phyloP scores from a whole-genome alignment of 1,139 yeast species.

The Saccharomycopsis hybrid region DNA sequence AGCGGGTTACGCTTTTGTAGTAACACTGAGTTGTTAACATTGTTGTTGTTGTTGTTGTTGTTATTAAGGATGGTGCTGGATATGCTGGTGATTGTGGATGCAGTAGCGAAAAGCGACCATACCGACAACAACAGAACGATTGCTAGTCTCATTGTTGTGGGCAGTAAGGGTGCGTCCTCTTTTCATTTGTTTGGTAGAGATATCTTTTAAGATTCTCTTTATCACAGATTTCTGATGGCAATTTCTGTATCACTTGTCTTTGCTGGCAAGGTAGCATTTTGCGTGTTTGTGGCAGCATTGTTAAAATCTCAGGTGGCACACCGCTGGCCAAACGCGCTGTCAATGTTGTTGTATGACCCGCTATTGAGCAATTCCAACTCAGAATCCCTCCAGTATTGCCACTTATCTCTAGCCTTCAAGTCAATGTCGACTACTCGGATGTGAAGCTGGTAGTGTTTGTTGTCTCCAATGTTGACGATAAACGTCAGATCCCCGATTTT shows the following conservation, averaged over 20 bases:
- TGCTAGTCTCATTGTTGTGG: too few relatives aligned
- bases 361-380: neutral
- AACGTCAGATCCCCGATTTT: neutral
- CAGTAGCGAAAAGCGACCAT: neutral
- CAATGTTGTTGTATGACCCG: neutral
- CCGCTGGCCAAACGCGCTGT: neutral
- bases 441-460: neutral
- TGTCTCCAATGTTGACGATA: neutral
- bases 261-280: neutral
- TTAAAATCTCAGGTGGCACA: neutral
- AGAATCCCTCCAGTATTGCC: constrained; percentile 15
- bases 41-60: too few relatives aligned
- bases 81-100: neutral
- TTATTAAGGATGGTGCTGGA: neutral
- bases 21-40: neutral
- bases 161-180: too few relatives aligned
- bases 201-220: neutral
- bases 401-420: constrained; percentile 12
- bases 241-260: neutral
- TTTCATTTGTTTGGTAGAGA: too few relatives aligned
- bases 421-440: constrained; percentile 15
- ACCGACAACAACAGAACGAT: neutral
- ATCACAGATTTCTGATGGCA: neutral
- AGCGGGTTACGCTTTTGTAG: neutral
- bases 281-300: neutral